Percentiles rank a stretch among this genome's conserved stretches.
Conservation (phyloP, 2,329 filamentous ascomycete genomes). For the Talaromyces sp. region DNA sequence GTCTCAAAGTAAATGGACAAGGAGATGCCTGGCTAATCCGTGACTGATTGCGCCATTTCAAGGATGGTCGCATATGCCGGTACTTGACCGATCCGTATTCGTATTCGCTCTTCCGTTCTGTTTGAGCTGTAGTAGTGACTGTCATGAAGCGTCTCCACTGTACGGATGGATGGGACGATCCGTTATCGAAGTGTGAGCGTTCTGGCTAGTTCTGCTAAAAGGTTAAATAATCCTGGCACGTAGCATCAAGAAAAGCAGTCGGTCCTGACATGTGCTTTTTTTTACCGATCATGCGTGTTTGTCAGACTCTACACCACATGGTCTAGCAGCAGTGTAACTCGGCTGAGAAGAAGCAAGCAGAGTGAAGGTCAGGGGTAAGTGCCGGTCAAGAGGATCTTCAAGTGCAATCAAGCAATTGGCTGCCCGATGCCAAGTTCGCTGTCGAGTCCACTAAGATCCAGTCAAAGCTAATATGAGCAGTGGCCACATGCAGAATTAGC, state of each 20-base stretch:
- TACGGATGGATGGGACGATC: not conserved
- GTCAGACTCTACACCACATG: not conserved
- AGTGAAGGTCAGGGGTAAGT: not conserved
- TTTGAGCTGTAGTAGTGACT: not conserved
- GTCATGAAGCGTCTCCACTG: not conserved
- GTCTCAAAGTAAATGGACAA: not conserved
- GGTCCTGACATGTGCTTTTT: not conserved
- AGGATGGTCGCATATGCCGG: slow-evolving; percentile 11
- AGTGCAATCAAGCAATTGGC: slow-evolving; percentile 3
- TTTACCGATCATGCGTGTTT: not conserved
- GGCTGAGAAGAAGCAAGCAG: not conserved
- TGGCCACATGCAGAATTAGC: not conserved
- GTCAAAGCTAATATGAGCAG: not conserved
- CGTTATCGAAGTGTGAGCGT: not conserved
- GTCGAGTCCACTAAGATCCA: not conserved
- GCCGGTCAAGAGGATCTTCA: not conserved
- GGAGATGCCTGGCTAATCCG: not conserved
- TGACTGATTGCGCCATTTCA: not conserved
- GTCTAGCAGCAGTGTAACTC: not conserved
- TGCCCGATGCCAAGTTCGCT: not conserved
- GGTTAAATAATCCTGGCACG: slow-evolving; percentile 11
- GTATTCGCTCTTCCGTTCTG: not conserved
- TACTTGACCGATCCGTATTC: not conserved
- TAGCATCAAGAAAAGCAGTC: not conserved
- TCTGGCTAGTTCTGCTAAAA: slow-evolving; percentile 5